phyloP scores from a whole-genome alignment of 2,329 filamentous ascomycete genomes.

The Nothophaeocryptopus gaeumannii region DNA sequence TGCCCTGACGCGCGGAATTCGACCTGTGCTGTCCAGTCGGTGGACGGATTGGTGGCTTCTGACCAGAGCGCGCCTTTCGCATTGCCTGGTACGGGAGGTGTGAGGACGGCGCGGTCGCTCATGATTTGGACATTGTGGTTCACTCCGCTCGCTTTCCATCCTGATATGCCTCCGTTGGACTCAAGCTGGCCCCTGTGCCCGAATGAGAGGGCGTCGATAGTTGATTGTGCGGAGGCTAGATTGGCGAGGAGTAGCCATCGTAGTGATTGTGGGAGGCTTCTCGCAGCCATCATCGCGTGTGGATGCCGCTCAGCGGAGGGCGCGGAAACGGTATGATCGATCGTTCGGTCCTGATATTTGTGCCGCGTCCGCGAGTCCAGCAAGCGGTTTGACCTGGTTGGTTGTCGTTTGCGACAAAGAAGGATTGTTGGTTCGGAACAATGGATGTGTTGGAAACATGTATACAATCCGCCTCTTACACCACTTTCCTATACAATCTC shows the following conservation, averaged over 20 bases:
- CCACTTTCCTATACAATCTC: no score
- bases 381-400: no score
- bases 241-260: constrained; percentile 26
- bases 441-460: no score
- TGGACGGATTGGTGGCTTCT: constrained; percentile 58
- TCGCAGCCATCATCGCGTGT: no score
- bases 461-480: no score
- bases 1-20: constrained; percentile 84
- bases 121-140: constrained; percentile 60
- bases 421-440: no score
- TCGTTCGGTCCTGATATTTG: no score
- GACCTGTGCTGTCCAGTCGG: constrained; percentile 71
- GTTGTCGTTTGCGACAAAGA: no score
- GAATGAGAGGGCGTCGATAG: constrained; percentile 60
- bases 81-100: constrained; percentile 81
- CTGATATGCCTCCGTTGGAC: constrained; percentile 55
- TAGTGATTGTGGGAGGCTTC: constrained; percentile 16
- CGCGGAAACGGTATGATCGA: no score
- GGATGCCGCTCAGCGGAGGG: no score
- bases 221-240: constrained; percentile 27
- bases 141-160: constrained; percentile 55
- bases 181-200: constrained; percentile 70
- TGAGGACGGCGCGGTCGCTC: constrained; percentile 89
- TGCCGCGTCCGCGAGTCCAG: no score
- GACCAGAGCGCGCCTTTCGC: constrained; percentile 81